Evolutionary conservation across 2,329 filamentous ascomycete species (phyloP).

Genomic region (Fusarium succisae): DNA sequence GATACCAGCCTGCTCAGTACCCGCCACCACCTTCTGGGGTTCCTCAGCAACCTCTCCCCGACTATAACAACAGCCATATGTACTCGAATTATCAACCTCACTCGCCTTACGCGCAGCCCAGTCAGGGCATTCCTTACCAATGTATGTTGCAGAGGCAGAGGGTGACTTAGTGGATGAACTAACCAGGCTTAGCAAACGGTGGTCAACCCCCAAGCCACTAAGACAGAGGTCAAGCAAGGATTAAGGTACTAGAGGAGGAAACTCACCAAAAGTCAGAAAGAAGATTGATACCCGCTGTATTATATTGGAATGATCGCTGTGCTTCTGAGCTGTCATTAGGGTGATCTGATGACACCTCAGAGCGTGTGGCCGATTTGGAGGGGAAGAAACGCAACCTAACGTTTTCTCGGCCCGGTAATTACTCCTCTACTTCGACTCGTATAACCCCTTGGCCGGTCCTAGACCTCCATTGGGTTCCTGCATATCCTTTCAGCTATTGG

Average conservation of each 20-base stretch:
- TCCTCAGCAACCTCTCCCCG: constrained; percentile 60
- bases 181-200: constrained; percentile 46
- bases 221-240: constrained; percentile 21
- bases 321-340: background rate
- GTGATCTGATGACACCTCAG: background rate
- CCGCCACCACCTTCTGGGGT: constrained; percentile 68
- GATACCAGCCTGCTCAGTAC: constrained; percentile 75
- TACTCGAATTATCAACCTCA: constrained; percentile 67
- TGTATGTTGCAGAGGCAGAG: constrained; percentile 52
- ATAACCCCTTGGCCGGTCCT: background rate
- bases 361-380: background rate
- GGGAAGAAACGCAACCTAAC: background rate
- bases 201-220: constrained; percentile 49
- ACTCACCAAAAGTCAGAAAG: constrained; percentile 42
- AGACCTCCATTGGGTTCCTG: background rate
- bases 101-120: constrained; percentile 66
- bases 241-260: constrained; percentile 41
- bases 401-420: constrained; percentile 20
- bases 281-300: constrained; percentile 42
- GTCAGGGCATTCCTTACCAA: constrained; percentile 69
- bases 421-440: constrained; percentile 21
- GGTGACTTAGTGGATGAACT: constrained; percentile 22
- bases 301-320: constrained; percentile 35
- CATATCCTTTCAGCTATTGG: constrained; percentile 7
- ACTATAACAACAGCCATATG: constrained; percentile 64